Base-by-base conservation (phyloP, 768 basidiomycete species). In the Lactifluus volemus region DNA sequence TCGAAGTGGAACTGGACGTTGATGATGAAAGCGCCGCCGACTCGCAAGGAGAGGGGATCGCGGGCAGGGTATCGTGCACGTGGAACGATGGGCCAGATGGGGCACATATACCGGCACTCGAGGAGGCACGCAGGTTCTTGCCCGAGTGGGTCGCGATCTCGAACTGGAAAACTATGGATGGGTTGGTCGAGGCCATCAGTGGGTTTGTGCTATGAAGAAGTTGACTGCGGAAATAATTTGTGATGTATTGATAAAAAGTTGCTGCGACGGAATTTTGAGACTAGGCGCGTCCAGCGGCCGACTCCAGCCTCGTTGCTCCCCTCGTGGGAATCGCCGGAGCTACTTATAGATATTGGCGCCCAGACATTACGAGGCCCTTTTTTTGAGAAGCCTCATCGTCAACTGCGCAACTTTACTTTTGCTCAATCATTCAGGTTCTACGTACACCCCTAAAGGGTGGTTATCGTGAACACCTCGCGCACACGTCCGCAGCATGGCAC, bases 61-160 rank as follows among this genome's bases (percentile, higher is more conserved):
- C 29, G n/a, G 64, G 64, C 10, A 49, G 50, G 9, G 54, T 65
- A 3, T 54, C 62, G 38, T 65, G 64, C n/a, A 19, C 41, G 41
- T 65, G 64, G 64, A 63, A 57, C 15, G 62, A 65, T 42, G 51
- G 48, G 38, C 55, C 62, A 0, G 51, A 51, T 14, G 61, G 52
- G 4, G 64, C 55, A 4, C 12, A 30, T 7, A 60, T 64, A 7
- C 64, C 64, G 1, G 62, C 58, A 15, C 50, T 65, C 1, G 62
- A 59, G 14, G 64, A 65, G n/a, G 63, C 58, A 2, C 54, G 57
- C 10, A 34, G 12, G 45, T 65, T 65, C 30, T 49, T 65, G 21
- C 64, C 64, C 2, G 53, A 59, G 41, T 65, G 64, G 64, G 64
- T 64, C 5, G 63, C 51, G 19, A 51, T 64, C 21, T 21, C 63